Evolutionary conservation across 176 grass and related monocot genomes (phyloP), one percentile per base, ranked within the genome.

Genomic region (Paspalum vaginatum): DNA sequence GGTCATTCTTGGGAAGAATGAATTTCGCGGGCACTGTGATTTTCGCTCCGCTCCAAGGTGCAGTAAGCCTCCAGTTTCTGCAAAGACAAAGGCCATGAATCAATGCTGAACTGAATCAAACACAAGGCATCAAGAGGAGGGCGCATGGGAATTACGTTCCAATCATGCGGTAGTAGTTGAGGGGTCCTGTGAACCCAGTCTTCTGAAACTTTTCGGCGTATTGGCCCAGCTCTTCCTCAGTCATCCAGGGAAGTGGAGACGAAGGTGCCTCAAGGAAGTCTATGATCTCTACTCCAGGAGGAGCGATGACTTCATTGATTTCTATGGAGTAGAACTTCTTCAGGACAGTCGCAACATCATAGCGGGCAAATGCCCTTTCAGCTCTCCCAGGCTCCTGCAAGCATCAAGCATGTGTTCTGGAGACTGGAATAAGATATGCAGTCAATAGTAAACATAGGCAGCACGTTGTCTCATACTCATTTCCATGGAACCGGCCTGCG

Each of bases 101-200:
- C 69, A 25, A 11, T 21, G 56, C 24, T 53, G 21, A 86, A 38
- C 18, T 66, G 54, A 46, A 68, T 15, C 5, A 15, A 65, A 74
- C 13, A 48, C 14, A 80, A 46, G 45, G 2, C 4, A 8, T 16
- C 5, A 6, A 61, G 8, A 25, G 22, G 4, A 11, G 10, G 7
- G 20, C 22, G 1, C 20, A 14, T 12, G 25, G 68, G 45, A 26
- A 38, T 85, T 87, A 89, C 89, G 6, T 85, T 61, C 85, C 89
- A 5, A 91, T 20, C 77, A 79, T 71, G 65, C 89, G 84, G 78
- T 91, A 94, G 82, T 91, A 85, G 87, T 91, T 94, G 39, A 89
- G 75, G 11, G 92, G 81, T n/a, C 86, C 89, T 10, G 86, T 94
- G 82, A 94, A 91, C 32, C 89, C 92, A 56, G 84, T 62, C 42